phyloP scores from a whole-genome alignment of 305 asterid species.

The Lippia alba region DNA sequence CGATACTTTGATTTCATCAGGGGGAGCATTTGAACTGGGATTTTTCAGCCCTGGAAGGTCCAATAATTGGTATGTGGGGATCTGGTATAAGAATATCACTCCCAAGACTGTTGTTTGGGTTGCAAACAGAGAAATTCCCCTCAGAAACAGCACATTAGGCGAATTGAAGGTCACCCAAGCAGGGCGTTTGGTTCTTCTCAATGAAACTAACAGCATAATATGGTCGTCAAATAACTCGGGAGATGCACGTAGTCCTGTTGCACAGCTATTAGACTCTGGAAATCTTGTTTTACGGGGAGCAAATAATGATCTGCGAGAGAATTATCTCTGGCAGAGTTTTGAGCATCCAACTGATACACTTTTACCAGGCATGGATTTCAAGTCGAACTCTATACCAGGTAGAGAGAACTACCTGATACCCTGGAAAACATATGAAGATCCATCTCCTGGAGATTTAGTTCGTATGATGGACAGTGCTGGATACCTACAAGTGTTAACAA shows the following conservation, averaged over 20 bases:
- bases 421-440: conserved; percentile 37
- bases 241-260: neutral
- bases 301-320: conserved; percentile 22
- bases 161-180: neutral
- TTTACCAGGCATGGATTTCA: conserved; percentile 28
- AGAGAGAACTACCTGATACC: conserved; percentile 31
- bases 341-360: conserved; percentile 38
- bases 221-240: neutral
- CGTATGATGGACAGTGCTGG: neutral
- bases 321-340: conserved; percentile 48
- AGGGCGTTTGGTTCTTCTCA: neutral
- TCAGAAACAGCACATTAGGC: neutral
- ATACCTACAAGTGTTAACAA: conserved; percentile 9
- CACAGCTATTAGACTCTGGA: neutral
- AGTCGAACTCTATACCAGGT: conserved; percentile 37
- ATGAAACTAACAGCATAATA: neutral
- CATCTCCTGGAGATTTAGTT: conserved; percentile 34
- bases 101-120: conserved; percentile 24
- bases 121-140: neutral
- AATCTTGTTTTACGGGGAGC: neutral
- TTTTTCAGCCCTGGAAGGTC: conserved; percentile 38
- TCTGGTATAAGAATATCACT: conserved; percentile 36
- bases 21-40: conserved; percentile 35
- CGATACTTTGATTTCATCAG: conserved; percentile 33
- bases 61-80: conserved; percentile 37